phyloP scores from a whole-genome alignment of 257 asterid genomes.

The Solanum chilense region DNA sequence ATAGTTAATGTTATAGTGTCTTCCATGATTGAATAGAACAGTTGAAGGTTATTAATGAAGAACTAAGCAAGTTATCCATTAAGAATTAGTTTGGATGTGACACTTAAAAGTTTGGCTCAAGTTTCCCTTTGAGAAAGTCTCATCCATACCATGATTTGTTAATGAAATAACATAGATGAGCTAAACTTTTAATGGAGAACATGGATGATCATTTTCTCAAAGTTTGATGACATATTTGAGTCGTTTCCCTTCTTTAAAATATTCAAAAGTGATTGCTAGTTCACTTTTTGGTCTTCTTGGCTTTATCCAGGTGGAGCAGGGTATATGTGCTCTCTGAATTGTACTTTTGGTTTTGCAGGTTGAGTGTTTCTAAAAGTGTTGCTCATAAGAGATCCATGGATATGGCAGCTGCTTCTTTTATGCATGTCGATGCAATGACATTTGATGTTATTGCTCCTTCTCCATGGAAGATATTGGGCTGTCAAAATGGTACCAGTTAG shows the following conservation, averaged over 20 bases:
- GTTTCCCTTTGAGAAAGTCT: too few relatives aligned
- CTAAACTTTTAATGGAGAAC: background rate
- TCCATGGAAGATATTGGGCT: constrained; percentile 84
- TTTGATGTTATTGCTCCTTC: constrained; percentile 77
- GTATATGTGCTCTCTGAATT: background rate
- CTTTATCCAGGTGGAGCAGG: background rate
- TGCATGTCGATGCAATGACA: constrained; percentile 53
- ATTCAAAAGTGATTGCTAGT: background rate
- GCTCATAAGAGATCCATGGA: constrained; percentile 25
- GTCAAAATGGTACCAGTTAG: constrained; percentile 50
- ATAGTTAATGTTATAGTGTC: background rate
- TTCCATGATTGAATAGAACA: background rate
- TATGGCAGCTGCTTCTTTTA: constrained; percentile 27
- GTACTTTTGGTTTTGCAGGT: constrained; percentile 19
- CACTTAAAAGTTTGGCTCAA: background rate
- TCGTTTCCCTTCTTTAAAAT: background rate
- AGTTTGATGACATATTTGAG: background rate
- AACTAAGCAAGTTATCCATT: background rate
- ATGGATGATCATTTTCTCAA: background rate
- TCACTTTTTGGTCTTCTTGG: background rate
- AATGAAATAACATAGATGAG: background rate
- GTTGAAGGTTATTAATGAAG: background rate
- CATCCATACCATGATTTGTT: background rate
- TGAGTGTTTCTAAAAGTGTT: constrained; percentile 48
- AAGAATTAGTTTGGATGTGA: background rate